phyloP scores from a whole-genome alignment of 495 filamentous ascomycete species.

The Bombardia bombarda region DNA sequence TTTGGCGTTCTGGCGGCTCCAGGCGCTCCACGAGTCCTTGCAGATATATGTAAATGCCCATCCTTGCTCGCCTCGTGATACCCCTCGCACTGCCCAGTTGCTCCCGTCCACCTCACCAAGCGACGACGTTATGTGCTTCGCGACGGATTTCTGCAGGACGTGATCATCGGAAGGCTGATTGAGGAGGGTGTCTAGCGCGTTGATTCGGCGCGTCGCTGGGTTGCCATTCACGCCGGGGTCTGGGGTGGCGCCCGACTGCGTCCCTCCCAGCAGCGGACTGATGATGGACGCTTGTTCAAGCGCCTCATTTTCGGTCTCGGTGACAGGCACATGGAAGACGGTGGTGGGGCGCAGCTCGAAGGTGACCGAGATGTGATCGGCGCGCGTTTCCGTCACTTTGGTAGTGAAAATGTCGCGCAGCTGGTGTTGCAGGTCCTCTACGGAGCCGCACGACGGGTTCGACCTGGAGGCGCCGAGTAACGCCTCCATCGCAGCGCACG shows the following conservation, averaged over 20 bases:
- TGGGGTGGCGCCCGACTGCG: slow-evolving; percentile 6
- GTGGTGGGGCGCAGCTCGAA: slow-evolving; percentile 29
- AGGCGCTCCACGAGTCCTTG: slow-evolving; percentile 38
- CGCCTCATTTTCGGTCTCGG: slow-evolving; percentile 23
- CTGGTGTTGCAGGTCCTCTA: slow-evolving; percentile 31
- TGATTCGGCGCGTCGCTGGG: slow-evolving; percentile 12
- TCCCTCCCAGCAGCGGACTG: slow-evolving; percentile 20
- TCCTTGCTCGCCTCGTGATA: slow-evolving; percentile 31
- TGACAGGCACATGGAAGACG: slow-evolving; percentile 25
- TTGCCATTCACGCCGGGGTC: slow-evolving; percentile 2
- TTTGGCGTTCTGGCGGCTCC: slow-evolving; percentile 35
- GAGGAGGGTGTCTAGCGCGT: slow-evolving; percentile 30
- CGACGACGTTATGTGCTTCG: slow-evolving; percentile 31
- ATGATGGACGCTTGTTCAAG: slow-evolving; percentile 18
- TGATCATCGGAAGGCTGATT: slow-evolving; percentile 36
- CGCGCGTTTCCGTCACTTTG: slow-evolving; percentile 29
- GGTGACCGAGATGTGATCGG: slow-evolving; percentile 30
- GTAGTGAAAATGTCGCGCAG: slow-evolving; percentile 25
- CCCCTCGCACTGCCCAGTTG: slow-evolving; percentile 31
- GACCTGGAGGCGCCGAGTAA: slow-evolving; percentile 20
- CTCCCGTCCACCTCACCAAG: slow-evolving; percentile 32
- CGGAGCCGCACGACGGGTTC: slow-evolving; percentile 26
- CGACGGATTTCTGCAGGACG: slow-evolving; percentile 30
- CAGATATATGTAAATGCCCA: slow-evolving; percentile 43
- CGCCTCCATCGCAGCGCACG: slow-evolving; percentile 33